Evolutionary conservation across 768 basidiomycete genomes (phyloP).

Genomic region (Boletus tylopilopsis): DNA sequence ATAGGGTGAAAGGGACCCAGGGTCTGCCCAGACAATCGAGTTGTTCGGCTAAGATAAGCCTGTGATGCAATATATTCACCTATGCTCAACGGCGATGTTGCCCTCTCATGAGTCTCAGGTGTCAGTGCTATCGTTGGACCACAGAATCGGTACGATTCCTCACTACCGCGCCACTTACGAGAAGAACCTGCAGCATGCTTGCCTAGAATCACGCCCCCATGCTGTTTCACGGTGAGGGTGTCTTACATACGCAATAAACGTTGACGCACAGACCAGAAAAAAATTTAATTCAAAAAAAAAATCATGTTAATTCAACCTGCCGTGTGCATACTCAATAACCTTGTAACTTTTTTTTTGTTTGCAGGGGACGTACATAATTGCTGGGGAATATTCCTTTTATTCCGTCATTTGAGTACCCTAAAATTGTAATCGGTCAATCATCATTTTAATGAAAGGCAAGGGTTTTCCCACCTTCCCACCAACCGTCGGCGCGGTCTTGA

Average conservation of each 20-base stretch:
- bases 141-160: conserved; percentile 16
- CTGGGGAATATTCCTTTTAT: conserved; percentile 82
- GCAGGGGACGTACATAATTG: conserved; percentile 66
- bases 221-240: conserved; percentile 15
- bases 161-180: conserved; percentile 33
- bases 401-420: conserved; percentile 59
- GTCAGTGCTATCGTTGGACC: conserved; percentile 15
- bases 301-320: conserved; percentile 50
- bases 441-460: conserved; percentile 15
- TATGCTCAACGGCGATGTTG: conserved; percentile 13
- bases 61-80: conserved; percentile 28
- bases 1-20: conserved; percentile 1
- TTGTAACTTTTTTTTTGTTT: conserved; percentile 8
- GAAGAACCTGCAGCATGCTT: conserved; percentile 21
- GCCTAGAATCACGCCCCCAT: conserved; percentile 12
- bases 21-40: conserved; percentile 1
- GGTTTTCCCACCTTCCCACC: conserved; percentile 73
- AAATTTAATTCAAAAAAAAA: neutral
- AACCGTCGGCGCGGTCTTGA: conserved; percentile 68
- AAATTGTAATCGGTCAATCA: conserved; percentile 25
- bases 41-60: conserved; percentile 13
- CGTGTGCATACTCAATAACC: conserved; percentile 20
- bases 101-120: conserved; percentile 11
- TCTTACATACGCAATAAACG: conserved; percentile 25
- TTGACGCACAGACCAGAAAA: conserved; percentile 9